These are phyloP conservation scores for Wickerhamiella qilinensis DNA, from an alignment of 805 yeast genomes.

Conservation along the genomic window DNA sequence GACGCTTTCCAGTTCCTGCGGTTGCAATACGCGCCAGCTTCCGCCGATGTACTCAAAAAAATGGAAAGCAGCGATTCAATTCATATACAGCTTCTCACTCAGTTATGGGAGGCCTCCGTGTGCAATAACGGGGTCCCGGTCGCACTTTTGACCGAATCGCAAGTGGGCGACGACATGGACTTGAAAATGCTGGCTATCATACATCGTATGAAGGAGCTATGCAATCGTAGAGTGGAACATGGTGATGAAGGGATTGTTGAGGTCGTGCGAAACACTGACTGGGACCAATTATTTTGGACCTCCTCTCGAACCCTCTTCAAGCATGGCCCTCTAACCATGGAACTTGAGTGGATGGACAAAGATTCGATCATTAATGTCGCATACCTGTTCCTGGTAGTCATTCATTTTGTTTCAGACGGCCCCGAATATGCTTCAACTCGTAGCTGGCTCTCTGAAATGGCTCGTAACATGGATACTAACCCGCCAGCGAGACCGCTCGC, in stretches of 20 bases:
- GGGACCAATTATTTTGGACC: neutral
- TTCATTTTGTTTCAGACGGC: neutral
- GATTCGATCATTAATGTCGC: neutral
- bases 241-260: neutral
- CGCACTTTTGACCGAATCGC: neutral
- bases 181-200: neutral
- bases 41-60: neutral
- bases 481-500: neutral
- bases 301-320: neutral
- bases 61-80: neutral
- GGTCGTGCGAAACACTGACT: neutral
- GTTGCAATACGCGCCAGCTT: neutral
- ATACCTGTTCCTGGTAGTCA: neutral
- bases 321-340: neutral
- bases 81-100: neutral
- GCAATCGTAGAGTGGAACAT: neutral
- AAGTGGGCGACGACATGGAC: neutral
- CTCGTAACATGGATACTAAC: neutral
- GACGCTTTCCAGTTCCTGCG: neutral
- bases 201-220: neutral
- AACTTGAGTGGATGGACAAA: neutral
- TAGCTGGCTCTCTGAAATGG: constrained; percentile 1
- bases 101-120: neutral
- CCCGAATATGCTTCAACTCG: neutral
- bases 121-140: neutral